Evolutionary conservation across 495 filamentous ascomycete genomes (phyloP), one percentile per base, ranked within the genome.

Genomic region (Podospora pseudopauciseta): DNA sequence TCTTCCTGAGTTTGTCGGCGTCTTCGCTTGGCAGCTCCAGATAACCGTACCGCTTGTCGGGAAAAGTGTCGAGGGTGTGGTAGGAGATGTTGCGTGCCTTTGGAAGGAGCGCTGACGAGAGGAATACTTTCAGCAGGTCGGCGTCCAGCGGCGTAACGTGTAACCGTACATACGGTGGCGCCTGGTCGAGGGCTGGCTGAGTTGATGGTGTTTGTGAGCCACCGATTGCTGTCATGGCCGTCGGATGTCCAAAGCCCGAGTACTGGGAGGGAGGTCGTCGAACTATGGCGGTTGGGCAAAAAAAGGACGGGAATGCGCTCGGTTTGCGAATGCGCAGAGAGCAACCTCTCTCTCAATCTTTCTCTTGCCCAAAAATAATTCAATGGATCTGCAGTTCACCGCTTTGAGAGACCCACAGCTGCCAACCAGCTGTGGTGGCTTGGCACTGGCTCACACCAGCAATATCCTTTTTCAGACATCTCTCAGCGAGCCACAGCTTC

Each of bases 31-130:
- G 92, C 23, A 98, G 77, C 20, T 94, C 91, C 60, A 97, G 79
- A 80, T 90, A 99, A 60, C 93, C 95, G 89, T 92, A 99, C 49
- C 84, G 86, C 73, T 88, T 91, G 66, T 99, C 94, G 16, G 94
- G 94, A 69, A 95, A 97, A 5, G 92, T 93, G 66, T 92, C 82
- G 55, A 97, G 78, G 26, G 78, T 79, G 76, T 98, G 95, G 79
- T 89, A 99, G 44, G 91, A 94, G 59, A 97, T 87, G 67, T 92
- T 90, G 56, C 81, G 79, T 3, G 91, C 92, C n/a, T 81, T 78
- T 27, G 87, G 81, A 55, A 86, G 87, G 32, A 96, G 68, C 1
- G 88, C 85, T 3, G 88, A 80, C 26, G 92, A 88, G 63, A 97
- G 77, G 49, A 94, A 85, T 26, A 87, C 81, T 19, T 82, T 79